A percentile compares a stretch with the other conserved stretches of the same genome.
Evolutionary conservation across 805 yeast genomes (phyloP).

Genomic region (Saccharomycopsis javanensis): DNA sequence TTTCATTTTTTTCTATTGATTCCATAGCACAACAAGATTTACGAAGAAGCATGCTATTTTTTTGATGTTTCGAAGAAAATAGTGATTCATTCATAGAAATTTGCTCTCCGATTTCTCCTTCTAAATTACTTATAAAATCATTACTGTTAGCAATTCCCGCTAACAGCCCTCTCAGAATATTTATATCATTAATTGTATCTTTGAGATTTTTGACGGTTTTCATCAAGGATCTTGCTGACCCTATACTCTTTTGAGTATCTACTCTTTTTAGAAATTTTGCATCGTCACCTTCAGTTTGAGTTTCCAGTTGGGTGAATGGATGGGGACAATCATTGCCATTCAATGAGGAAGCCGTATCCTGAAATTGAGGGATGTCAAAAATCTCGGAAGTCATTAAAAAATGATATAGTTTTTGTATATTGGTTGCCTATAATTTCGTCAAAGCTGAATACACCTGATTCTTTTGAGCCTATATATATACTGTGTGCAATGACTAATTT

Average conservation of each 20-base stretch:
- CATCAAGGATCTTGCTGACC: neutral
- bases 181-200: conserved; percentile 2
- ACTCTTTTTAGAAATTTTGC: neutral
- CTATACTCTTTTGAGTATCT: neutral
- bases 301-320: neutral
- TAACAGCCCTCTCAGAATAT: neutral
- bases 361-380: neutral
- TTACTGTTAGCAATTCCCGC: neutral
- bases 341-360: neutral
- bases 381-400: neutral
- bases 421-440: neutral
- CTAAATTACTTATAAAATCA: conserved; percentile 5
- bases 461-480: neutral
- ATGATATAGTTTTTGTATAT: neutral
- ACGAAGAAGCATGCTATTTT: neutral
- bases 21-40: neutral
- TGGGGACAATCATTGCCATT: neutral
- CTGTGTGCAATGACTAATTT: neutral
- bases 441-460: neutral
- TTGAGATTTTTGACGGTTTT: neutral
- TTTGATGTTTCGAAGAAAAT: neutral
- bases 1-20: neutral
- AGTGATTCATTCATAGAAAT: neutral
- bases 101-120: conserved; percentile 9
- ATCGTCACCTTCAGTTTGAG: neutral